Evolutionary conservation across 2,329 filamentous ascomycete genomes (phyloP).

Genomic region (Alternaria sp.): DNA sequence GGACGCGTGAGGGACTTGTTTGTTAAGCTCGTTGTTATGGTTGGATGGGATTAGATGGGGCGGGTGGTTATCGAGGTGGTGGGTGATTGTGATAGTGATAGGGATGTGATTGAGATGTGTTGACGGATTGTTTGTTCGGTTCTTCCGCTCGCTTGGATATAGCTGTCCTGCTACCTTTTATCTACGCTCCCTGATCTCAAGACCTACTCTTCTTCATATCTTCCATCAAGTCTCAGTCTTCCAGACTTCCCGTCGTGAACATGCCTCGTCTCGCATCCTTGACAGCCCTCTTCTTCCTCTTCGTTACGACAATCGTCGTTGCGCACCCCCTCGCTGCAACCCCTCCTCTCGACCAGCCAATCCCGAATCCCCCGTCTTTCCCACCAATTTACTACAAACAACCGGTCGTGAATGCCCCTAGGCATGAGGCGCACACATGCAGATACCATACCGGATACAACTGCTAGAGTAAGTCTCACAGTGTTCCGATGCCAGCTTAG

Average conservation of each 20-base stretch:
- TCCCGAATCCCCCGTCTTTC: neutral
- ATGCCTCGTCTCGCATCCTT: neutral
- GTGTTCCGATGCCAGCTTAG: neutral
- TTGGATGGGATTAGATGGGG: neutral
- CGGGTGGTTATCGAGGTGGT: neutral
- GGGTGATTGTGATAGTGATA: neutral
- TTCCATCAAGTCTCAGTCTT: neutral
- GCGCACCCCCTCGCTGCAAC: neutral
- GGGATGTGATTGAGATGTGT: neutral
- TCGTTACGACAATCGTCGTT: neutral
- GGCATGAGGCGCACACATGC: neutral
- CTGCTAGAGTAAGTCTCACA: neutral
- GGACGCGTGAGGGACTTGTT: too few species aligned
- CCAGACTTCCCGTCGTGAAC: neutral
- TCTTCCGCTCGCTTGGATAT: neutral
- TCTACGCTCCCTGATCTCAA: too few species aligned
- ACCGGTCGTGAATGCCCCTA: neutral
- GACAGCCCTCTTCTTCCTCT: neutral
- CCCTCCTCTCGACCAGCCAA: neutral
- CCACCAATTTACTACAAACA: neutral
- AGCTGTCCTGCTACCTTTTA: neutral
- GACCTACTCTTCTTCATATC: neutral
- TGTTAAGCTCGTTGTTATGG: neutral
- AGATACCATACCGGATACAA: neutral
- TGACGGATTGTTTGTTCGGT: neutral